Evolutionary conservation across 495 filamentous ascomycete species (phyloP), one percentile per base, ranked within the genome.

Genomic region (Penicillium cosmopolitanum): DNA sequence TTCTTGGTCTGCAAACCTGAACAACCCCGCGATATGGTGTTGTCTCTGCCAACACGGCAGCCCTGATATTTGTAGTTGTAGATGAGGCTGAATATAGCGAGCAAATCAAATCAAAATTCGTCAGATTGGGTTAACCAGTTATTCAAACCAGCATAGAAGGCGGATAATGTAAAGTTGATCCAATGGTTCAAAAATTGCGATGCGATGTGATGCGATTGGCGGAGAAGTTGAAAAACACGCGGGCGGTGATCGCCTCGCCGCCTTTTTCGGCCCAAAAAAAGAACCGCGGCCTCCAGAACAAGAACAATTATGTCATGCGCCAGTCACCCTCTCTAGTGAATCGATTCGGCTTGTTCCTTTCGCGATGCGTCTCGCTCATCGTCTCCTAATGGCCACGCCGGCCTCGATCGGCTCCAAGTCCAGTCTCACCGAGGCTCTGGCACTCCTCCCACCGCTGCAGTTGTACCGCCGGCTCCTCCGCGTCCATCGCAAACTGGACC

Each of bases 391-490:
- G 69, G 80, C 82, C 54, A 74, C 73, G 18, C 80, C 78, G 48
- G 68, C 79, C 55, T 67, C 73, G 6, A 71, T 78, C 51, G 77
- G 76, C 67, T 79, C 80, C 23, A 79, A 81, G 33, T 75, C 74
- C 51, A 80, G 77, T 18, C 76, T 87, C 57, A 78, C 71, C 60
- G 83, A 88, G 10, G 80, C 82, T 2, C 77, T 92, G 73, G 91
- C 91, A 54, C 84, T 98, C 31, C 82, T 98, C 46, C 96, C 96
- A 4, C 96, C 96, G 1, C 88, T 98, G 34, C 92, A 88, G 8
- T 83, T 98, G 8, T 98, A 98, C 73, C 85, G 95, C 35, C 85
- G 95, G 18, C 66, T 98, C 34, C 80, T 98, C 18, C 88, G 96
- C 59, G 85, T 90, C 1, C 96, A 98, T 74, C 84, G 95, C 50